Base-by-base conservation (phyloP, 805 yeast genomes). In the Candida ipomoeae region DNA sequence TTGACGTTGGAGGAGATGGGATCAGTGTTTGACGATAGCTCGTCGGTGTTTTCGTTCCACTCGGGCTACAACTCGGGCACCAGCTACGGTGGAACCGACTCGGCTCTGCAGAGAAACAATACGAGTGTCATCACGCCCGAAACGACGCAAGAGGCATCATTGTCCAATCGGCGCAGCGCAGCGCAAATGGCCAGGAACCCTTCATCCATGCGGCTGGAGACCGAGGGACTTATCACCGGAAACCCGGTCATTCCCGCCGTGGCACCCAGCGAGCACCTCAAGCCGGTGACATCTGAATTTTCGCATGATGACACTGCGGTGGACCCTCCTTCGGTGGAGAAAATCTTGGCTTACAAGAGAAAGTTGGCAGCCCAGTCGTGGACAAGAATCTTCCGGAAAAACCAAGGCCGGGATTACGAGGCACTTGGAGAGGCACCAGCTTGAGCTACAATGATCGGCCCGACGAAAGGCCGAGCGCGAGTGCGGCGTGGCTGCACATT, bases 1-100 rank as follows among this genome's bases (percentile, higher is more conserved):
- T 81, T 90, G 44, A 78, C 84, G 23, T 75, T 90, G 49, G 97
- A 91, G 63, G 97, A 91, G 52, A 90, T 91, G 96, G 96, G 91
- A 55, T 80, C 87, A 3, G 79, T 90, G 13, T 90, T 91, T 66
- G 96, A 91, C 56, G 96, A 73, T 56, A 60, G 59, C 47, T 68
- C 75, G 5, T 70, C 75, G 5, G 63, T 74, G 5, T 74, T 74
- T 53, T 71, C 75, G 8, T 72, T 64, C 61, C 78, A 73, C 55
- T 70, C 75, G 3, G 58, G 66, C 26, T 59, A 60, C 39, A 52
- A 52, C 40, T 46, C 55, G 4, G 52, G 52, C 21, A 44, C 41
- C 23, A 32, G 47, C 36, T 48, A 52, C 33, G 60, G 59, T 13
- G 52, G 59, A 14, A 46, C 53, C 10, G 60, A 57, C 14, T 31